Base-by-base conservation (phyloP, 2,329 filamentous ascomycete genomes). In the Botryosphaeria agaves region DNA sequence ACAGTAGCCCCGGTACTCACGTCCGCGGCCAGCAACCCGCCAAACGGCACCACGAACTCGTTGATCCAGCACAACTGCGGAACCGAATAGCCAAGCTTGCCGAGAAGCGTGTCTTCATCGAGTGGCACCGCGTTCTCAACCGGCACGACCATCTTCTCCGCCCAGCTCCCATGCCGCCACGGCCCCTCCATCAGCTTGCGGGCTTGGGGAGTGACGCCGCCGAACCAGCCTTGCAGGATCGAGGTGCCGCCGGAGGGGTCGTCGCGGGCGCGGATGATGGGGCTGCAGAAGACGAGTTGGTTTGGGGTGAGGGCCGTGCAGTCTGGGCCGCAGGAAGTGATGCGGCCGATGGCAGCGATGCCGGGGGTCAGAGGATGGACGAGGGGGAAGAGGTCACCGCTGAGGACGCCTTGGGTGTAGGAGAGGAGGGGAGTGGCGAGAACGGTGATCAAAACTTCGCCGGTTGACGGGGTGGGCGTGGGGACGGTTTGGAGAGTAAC, bases 241-340 rank as follows among this genome's bases (percentile, higher is more conserved):
- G 8, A 8, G 14, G 14, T 14, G 26, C 26, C 14, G 12, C 20
- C 7, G 12, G 7, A 12, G 14, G 26, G 26, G 14, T 28, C 26
- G 26, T 28, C 26, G 7, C 26, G 26, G 8, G 26, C 11, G 8
- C 8, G 7, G 14, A 15, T 28, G 26, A 14, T n/a, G 7, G 14
- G 14, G 14, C 14, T 15, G 14, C 26, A 28, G 26, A 28, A 28
- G 26, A 28, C 26, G 26, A 28, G 26, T 8, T 28, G 11, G 14
- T 15, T 15, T 14, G 7, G 7, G 7, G 11, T 28, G 11, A 28
- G 26, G 14, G 8, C 8, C 14, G 26, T 28, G 8, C 7, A 7
- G 14, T 28, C 26, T 14, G 26, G 26, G 11, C 26, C 26, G 8
- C 7, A 7, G 14, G 26, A 7, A 12, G 20, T 12, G 20, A 23